Conservation (phyloP, 1,284 basidiomycete genomes). For the Fomitopsis betulina region DNA sequence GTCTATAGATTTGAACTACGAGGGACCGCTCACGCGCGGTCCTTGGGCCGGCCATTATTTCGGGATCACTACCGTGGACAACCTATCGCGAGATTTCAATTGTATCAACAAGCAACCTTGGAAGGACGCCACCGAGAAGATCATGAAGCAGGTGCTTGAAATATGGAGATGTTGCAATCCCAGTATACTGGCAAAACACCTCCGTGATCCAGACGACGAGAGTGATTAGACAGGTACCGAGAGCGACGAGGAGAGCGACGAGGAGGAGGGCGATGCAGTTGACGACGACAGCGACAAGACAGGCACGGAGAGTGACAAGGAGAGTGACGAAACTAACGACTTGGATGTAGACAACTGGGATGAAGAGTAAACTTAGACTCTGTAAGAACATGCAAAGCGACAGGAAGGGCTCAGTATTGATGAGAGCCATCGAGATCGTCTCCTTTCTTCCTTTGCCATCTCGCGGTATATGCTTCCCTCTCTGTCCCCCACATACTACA, state of each 20-base stretch:
- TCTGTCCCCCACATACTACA: too few relatives aligned
- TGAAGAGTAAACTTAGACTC: too few relatives aligned
- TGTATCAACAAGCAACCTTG: slow-evolving; percentile 3
- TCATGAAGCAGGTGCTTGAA: background rate
- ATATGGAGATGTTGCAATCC: background rate
- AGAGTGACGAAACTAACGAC: too few relatives aligned
- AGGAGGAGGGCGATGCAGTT: too few relatives aligned
- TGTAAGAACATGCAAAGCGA: too few relatives aligned
- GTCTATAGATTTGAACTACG: background rate
- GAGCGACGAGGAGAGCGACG: too few relatives aligned
- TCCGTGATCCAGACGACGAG: background rate
- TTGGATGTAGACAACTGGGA: too few relatives aligned
- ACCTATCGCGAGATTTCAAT: background rate
- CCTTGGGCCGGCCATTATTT: slow-evolving; percentile 26
- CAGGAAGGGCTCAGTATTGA: too few relatives aligned
- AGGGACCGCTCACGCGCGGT: slow-evolving; percentile 6
- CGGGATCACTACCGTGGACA: slow-evolving; percentile 21
- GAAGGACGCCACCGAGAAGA: slow-evolving; percentile 13
- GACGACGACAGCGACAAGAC: too few relatives aligned
- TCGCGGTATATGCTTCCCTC: too few relatives aligned
- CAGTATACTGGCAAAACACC: background rate
- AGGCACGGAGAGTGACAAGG: background rate
- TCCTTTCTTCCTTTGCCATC: too few relatives aligned
- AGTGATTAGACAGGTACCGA: background rate
- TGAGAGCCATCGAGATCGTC: too few relatives aligned